Conservation (phyloP, 352 stramenopile species). For the Pythium monospermum region DNA sequence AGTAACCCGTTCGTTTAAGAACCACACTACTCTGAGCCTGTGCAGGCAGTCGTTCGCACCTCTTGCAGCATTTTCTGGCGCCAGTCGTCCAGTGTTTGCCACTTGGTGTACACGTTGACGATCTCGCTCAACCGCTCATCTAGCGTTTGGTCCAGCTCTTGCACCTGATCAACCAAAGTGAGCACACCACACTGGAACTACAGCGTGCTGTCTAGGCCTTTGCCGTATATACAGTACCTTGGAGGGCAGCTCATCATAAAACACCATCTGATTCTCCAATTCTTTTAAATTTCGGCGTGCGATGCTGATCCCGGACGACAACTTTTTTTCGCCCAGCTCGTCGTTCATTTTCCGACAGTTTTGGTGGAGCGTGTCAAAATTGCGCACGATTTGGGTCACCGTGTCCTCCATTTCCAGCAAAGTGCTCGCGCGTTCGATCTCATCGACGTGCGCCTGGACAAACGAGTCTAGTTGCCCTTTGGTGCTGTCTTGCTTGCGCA, state of each 20-base stretch:
- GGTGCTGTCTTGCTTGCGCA: conserved; percentile 64
- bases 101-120: conserved; percentile 60
- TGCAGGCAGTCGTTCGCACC: conserved; percentile 28
- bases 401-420: conserved; percentile 69
- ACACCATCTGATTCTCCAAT: conserved; percentile 74
- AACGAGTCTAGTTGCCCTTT: conserved; percentile 69
- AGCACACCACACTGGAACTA: neutral
- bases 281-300: conserved; percentile 77
- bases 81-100: conserved; percentile 74
- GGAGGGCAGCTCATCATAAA: conserved; percentile 69
- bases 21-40: too few species aligned
- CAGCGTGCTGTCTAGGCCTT: too few species aligned
- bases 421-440: conserved; percentile 74
- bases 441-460: conserved; percentile 73
- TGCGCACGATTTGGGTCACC: conserved; percentile 56
- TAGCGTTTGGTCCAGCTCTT: conserved; percentile 33
- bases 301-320: conserved; percentile 74
- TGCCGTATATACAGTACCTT: too few species aligned
- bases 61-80: conserved; percentile 78
- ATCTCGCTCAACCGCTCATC: conserved; percentile 48
- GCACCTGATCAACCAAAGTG: too few species aligned
- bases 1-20: too few species aligned
- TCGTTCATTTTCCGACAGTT: conserved; percentile 80
- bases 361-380: conserved; percentile 44
- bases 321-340: conserved; percentile 77